Evolutionary conservation across 495 filamentous ascomycete species (phyloP), one percentile per base, ranked within the genome.

Genomic region (Parachaetomium inaequale): DNA sequence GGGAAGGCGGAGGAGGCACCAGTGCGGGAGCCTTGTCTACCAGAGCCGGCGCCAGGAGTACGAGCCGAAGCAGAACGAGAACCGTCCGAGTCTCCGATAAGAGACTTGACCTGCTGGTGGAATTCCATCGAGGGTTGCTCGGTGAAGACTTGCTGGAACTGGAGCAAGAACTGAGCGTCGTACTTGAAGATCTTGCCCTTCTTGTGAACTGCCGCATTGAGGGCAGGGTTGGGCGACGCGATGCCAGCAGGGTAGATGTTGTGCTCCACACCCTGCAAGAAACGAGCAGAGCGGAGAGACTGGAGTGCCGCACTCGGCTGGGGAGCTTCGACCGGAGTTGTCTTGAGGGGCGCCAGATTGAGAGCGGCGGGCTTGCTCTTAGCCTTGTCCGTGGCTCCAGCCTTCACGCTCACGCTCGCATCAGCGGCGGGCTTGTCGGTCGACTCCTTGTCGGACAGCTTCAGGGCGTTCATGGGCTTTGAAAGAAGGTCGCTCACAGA

Each of bases 121-220:
- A 96, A 98, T 66, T 97, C 92, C 15, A 90, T 65, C 2, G 91
- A 93, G 11, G 94, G 94, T 75, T 97, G 96, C 75, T 98, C 94
- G 58, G 88, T 94, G 77, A 96, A 99, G 2, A 92, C 90, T 55
- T 79, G 78, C 78, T 97, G 88, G 82, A 99, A 99, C 70, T 99
- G 95, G n/a, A 98, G 81, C 75, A 99, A 79, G 82, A 99, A 99
- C 52, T 91, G 85, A 60, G 89, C 89, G 73, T 97, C 91, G 76
- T 99, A 99, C 70, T 93, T 90, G 82, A 96, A 96, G 23, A 80
- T 79, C 69, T 89, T 92, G 66, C 87, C 85, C 64, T 88, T 88
- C 59, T 80, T 84, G 5, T 88, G 82, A 19, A 88, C 87, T 50
- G 79, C 86, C 29, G 83, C 77, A 70, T 96, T 99, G 49, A 98